phyloP scores from a whole-genome alignment of 352 stramenopile genomes.

The Halophytophthora polymorphica region DNA sequence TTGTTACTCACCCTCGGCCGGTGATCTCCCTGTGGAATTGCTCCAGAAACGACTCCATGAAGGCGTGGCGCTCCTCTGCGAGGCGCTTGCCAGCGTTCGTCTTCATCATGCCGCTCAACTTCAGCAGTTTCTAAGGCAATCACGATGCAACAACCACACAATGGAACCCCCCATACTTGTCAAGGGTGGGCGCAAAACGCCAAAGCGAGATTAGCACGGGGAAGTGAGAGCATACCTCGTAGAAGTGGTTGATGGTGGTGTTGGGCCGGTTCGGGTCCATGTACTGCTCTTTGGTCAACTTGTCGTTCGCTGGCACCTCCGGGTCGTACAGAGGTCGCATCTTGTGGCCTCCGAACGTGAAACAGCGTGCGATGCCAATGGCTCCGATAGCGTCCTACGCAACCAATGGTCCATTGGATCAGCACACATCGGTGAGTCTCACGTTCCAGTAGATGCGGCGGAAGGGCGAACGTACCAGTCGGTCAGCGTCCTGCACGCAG shows the following conservation, averaged over 20 bases:
- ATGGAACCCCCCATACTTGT: too few species aligned
- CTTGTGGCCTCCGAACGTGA: conserved; percentile 88
- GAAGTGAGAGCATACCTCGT: conserved; percentile 52
- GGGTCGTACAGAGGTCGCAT: conserved; percentile 80
- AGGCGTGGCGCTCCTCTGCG: conserved; percentile 76
- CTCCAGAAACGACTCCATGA: conserved; percentile 84
- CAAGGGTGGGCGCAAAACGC: not conserved
- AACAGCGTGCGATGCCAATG: conserved; percentile 89
- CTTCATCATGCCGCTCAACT: conserved; percentile 87
- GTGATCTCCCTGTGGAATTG: conserved; percentile 83
- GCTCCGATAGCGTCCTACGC: conserved; percentile 86
- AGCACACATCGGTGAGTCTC: conserved; percentile 2
- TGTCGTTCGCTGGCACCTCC: conserved; percentile 39
- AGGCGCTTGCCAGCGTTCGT: conserved; percentile 68
- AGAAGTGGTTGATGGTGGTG: conserved; percentile 89
- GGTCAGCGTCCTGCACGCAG: conserved; percentile 89
- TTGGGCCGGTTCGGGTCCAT: conserved; percentile 65
- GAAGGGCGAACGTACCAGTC: conserved; percentile 39
- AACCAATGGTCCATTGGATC: not conserved
- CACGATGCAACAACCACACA: not conserved
- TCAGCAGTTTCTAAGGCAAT: conserved; percentile 74
- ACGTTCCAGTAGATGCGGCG: not conserved
- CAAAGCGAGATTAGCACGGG: too few species aligned
- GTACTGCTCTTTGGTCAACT: conserved; percentile 79
- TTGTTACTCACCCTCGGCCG: conserved; percentile 26